These are phyloP conservation scores for Carpinus viminea DNA, from an alignment of 306 rosid genomes.

Conservation along the genomic window DNA sequence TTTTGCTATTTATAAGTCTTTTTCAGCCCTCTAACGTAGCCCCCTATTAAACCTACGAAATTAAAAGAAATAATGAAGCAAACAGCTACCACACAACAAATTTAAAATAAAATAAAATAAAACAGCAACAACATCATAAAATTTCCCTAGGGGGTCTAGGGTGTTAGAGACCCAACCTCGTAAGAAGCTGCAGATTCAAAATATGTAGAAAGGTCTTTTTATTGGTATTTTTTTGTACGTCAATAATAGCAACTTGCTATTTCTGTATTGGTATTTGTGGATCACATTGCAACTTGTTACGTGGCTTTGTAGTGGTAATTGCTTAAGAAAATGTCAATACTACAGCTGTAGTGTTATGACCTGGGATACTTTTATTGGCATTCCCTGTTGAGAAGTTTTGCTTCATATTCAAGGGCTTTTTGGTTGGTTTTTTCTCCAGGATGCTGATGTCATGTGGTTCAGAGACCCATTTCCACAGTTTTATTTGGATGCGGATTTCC, in stretches of 20 bases:
- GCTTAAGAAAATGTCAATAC: background rate
- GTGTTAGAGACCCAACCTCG: too few species aligned
- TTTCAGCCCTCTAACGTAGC: too few species aligned
- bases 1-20: too few species aligned
- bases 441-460: constrained; percentile 98
- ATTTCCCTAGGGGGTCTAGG: too few species aligned
- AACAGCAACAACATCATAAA: too few species aligned
- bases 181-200: background rate
- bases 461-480: constrained; percentile 88
- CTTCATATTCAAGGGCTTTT: constrained; percentile 4
- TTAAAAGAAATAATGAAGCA: too few species aligned
- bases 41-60: too few species aligned
- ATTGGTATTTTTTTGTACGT: background rate
- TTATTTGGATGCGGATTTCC: constrained; percentile 74
- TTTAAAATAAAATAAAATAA: too few species aligned
- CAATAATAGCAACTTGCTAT: background rate
- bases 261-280: background rate
- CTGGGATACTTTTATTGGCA: background rate
- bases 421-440: constrained; percentile 50
- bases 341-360: background rate
- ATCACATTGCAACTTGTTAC: background rate
- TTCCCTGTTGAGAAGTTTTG: background rate
- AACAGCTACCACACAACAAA: too few species aligned
- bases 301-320: background rate
- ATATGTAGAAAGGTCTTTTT: background rate